Evolutionary conservation across 2,329 filamentous ascomycete species (phyloP), one percentile per base, ranked within the genome.

Genomic region (Sclerotinia trifoliorum): DNA sequence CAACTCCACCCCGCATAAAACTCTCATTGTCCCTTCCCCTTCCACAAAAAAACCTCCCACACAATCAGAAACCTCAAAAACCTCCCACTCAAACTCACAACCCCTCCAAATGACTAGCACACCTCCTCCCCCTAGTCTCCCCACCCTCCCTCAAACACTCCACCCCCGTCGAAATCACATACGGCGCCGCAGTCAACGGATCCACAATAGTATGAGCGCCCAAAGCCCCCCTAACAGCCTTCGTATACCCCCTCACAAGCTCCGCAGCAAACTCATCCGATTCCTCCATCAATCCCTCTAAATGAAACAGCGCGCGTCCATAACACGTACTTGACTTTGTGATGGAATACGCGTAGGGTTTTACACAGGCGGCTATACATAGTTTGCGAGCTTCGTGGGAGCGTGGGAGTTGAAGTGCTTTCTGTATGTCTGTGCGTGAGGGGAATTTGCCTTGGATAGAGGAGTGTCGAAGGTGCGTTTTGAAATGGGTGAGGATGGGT

Each of bases 211-310:
- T 51, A 48, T 63, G 57, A 10, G 39, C 15, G 1, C 39, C 48
- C 49, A 67, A 44, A 2, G 24, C 15, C 1, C 57, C 58, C 44
- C 61, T 54, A 11, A 66, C 17, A 1, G 55, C 35, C 26, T 66
- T 21, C 17, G 32, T 66, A 29, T 64, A 69, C 5, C 52, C 56
- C 21, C 42, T 64, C 6, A 71, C 39, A 15, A 73, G 19, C 4
- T 73, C 70, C 1, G 62, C 35, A 0, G 67, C 67, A 60, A 73
- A 72, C 1, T 54, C 35, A 19, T 67, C 64, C 48, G 69, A 42
- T 5, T 73, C 69, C 2, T 60, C 51, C 24, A 73, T 8, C 19
- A 70, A 68, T 1, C 42, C 54, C 29, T 63, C 49, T 13, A 71
- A 42, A 32, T 68, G 61, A 69, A 72, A 26, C 21, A 51, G 19